Conservation (phyloP, 1,284 basidiomycete genomes). For the Irpex sp. region DNA sequence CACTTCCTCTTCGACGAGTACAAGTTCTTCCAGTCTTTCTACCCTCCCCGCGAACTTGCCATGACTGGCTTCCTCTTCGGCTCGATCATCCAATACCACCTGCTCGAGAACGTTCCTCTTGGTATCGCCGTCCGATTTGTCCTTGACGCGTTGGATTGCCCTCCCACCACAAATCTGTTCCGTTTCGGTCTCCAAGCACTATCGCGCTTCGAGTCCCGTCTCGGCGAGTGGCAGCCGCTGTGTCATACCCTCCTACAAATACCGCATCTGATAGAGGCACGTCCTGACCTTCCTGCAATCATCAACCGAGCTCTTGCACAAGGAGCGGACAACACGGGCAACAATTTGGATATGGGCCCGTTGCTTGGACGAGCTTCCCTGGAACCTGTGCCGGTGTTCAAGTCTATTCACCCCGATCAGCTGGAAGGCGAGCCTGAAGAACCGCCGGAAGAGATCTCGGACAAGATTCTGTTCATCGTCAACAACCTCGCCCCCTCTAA, state of each 20-base stretch:
- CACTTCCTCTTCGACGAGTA: slow-evolving; percentile 99
- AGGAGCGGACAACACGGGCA: slow-evolving; percentile 38
- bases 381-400: slow-evolving; percentile 62
- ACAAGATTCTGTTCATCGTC: slow-evolving; percentile 96
- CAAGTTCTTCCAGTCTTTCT: slow-evolving; percentile 97
- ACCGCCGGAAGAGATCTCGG: slow-evolving; percentile 87
- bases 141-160: slow-evolving; percentile 88
- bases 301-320: slow-evolving; percentile 70
- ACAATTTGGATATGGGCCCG: slow-evolving; percentile 36
- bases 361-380: slow-evolving; percentile 29
- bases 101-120: slow-evolving; percentile 94
- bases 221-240: slow-evolving; percentile 92
- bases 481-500: slow-evolving; percentile 97
- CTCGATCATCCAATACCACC: slow-evolving; percentile 90
- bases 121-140: slow-evolving; percentile 98
- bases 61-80: slow-evolving; percentile 98
- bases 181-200: slow-evolving; percentile 95
- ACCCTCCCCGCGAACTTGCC: slow-evolving; percentile 90
- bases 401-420: slow-evolving; percentile 66
- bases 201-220: slow-evolving; percentile 81
- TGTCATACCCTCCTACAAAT: slow-evolving; percentile 89
- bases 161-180: slow-evolving; percentile 91
- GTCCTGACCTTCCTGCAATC: slow-evolving; percentile 79
- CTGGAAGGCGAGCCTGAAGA: slow-evolving; percentile 58
- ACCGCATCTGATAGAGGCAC: slow-evolving; percentile 82